Base-by-base conservation (phyloP, 768 basidiomycete species). In the Pulveroboletus sp. region DNA sequence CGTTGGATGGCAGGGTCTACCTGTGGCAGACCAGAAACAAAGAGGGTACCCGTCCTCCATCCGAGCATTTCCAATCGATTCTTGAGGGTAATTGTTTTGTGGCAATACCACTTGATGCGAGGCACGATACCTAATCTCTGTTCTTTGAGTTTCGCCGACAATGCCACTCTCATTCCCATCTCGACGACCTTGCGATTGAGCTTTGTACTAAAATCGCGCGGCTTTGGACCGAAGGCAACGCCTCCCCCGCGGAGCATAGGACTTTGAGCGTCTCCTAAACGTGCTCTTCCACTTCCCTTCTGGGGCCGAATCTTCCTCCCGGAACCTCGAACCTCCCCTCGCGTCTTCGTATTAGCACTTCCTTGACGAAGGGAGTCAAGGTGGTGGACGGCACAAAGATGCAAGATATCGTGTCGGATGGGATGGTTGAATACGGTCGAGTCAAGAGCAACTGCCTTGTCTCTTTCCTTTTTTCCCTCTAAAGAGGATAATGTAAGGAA, bases 211-310 rank as follows among this genome's bases (percentile, higher is more conserved):
- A 94, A 97, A 65, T 97, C 90, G 41, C 93, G 81, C 3, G 93
- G 90, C 63, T 90, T 87, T 1, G 92, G 91, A 25, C 93, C 93
- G 52, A 93, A 94, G 6, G 91, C 91, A 34, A 88, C 80, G 57
- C 95, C 97, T 69, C 97, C 97, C 29, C 95, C 95, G 27, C 85
- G 77, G 46, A 86, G 79, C 78, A 92, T 90, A 2, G 91, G 92
- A 65, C 82, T 87, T 59, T 91, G 89, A 2, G 75, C 82, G 58
- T 94, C 92, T 40, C 94, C 95, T 10, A 97, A 72, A 64, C 97
- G 90, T 10, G 97, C 97, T 56, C 69, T 76, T 51, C 97, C 95
- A 14, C 82, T 79, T 9, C 95, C 95, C 68, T 99, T 99, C 67
- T 99, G 97, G 6, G 77, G 84, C 33, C 86, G 81, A 49, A 98